A percentile compares a stretch with the other conserved stretches of the same genome.
Conservation (phyloP, 2,329 filamentous ascomycete species). For the Alternaria alternata region DNA sequence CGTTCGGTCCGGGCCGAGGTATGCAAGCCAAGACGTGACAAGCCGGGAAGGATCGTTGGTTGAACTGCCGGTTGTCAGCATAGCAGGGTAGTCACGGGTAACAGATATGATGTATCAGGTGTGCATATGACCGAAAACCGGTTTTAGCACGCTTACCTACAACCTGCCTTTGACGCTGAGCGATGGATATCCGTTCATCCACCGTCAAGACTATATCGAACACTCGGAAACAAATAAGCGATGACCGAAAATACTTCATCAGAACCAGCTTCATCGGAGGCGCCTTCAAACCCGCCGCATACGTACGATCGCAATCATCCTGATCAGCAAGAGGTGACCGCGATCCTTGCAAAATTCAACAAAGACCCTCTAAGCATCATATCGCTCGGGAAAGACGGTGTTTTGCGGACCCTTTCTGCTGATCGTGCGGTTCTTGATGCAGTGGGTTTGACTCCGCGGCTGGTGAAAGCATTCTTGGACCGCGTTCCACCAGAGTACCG, state of each 20-base stretch:
- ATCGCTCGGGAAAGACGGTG: not conserved
- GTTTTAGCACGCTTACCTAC: too few species aligned
- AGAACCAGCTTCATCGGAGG: not conserved
- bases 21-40: not conserved
- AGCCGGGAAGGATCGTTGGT: not conserved
- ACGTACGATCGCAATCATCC: not conserved
- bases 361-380: not conserved
- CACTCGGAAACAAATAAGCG: not conserved
- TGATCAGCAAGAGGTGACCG: not conserved
- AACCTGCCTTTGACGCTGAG: rapidly evolving
- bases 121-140: not conserved
- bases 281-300: rapidly evolving
- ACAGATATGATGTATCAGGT: too few species aligned
- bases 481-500: not conserved
- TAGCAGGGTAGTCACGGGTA: rapidly evolving
- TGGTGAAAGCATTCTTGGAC: not conserved
- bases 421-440: not conserved
- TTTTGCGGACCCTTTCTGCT: rapidly evolving
- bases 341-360: not conserved
- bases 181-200: not conserved
- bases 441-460: not conserved
- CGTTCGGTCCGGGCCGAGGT: too few species aligned
- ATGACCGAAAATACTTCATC: not conserved
- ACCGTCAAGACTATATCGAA: not conserved
- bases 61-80: not conserved